Base-by-base conservation (phyloP, 805 yeast species). In the Yamadazyma laniorum region DNA sequence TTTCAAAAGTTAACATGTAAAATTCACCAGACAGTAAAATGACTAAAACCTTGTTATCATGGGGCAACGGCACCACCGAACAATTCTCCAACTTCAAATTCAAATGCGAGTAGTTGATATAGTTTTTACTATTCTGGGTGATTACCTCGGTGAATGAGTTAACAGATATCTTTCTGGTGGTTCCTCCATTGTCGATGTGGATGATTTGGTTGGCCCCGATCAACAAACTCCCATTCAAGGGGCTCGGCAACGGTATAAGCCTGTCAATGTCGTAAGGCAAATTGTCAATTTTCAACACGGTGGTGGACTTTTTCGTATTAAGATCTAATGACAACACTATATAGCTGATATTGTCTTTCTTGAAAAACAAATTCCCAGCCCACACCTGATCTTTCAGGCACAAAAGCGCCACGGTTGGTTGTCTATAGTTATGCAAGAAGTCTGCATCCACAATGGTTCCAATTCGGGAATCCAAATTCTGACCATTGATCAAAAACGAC, bases 151-250 rank as follows among this genome's bases (percentile, higher is more conserved):
- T 75, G 49, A 63, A 82, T 41, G 65, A 59, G 53, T 85, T 85
- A 2, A 82, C 76, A 2, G 82, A 79, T 2, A 81, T 64, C 18
- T 87, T 82, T 42, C 77, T 72, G 2, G 71, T 52, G 22, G 81
- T 76, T 3, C 95, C 95, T 2, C 87, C 75, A 21, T 86, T 79
- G 53, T 90, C 96, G 13, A 88, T 74, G 58, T 86, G 90, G 8
- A 87, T 63, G 6, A 90, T 48, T 50, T 83, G 85, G 55, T 90
- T 89, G 25, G 83, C 73, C 1, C 97, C 96, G 3, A 86, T 37
- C 14, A 77, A 50, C 5, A 89, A 59, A 32, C 80, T 65, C 0
- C 97, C 96, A 43, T 80, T 79, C 23, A 83, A 61, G 0, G 91
- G 88, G 2, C 69, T 66, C 1, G 76, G 70, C 23, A 88, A 63